A percentile compares a stretch with the other conserved stretches of the same genome.
Conservation (phyloP, 2,329 filamentous ascomycete species). For the Xylaria sp. region DNA sequence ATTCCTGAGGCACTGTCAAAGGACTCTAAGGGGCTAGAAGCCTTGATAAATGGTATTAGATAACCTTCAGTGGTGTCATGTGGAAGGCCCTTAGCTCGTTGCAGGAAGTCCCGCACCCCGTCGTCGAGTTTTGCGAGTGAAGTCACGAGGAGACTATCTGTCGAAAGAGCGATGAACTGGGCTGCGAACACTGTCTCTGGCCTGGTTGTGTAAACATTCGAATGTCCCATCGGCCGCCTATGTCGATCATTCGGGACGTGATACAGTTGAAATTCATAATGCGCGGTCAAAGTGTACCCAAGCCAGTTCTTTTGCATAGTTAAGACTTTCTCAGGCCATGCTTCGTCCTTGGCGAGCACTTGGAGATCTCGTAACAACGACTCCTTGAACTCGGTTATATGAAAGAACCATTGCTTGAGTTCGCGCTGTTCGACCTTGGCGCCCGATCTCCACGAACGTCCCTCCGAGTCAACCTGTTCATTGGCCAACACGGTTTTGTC, state of each 20-base stretch:
- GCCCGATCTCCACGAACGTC: constrained; percentile 84
- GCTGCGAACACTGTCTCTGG: constrained; percentile 87
- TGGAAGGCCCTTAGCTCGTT: constrained; percentile 59
- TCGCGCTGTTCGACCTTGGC: constrained; percentile 79
- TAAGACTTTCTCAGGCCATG: constrained; percentile 82
- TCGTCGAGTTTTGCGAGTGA: constrained; percentile 61
- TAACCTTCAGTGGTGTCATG: constrained; percentile 69
- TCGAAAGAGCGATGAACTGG: constrained; percentile 79
- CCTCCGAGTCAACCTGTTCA: constrained; percentile 87
- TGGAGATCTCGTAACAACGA: constrained; percentile 72
- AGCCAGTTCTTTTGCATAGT: constrained; percentile 89
- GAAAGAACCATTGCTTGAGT: constrained; percentile 88
- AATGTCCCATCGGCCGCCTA: constrained; percentile 52
- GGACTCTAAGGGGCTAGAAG: constrained; percentile 67
- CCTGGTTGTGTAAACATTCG: constrained; percentile 80
- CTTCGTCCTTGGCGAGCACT: constrained; percentile 60
- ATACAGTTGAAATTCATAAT: constrained; percentile 70
- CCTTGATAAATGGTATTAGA: constrained; percentile 61
- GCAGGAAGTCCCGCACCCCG: constrained; percentile 68
- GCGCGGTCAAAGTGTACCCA: constrained; percentile 74
- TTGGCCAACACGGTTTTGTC: constrained; percentile 90
- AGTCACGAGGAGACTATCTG: constrained; percentile 70
- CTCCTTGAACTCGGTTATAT: constrained; percentile 78
- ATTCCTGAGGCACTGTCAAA: constrained; percentile 53
- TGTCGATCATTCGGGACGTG: constrained; percentile 43